Evolutionary conservation across 2,329 filamentous ascomycete species (phyloP), one percentile per base, ranked within the genome.

Genomic region (Aspergillus glaucus): DNA sequence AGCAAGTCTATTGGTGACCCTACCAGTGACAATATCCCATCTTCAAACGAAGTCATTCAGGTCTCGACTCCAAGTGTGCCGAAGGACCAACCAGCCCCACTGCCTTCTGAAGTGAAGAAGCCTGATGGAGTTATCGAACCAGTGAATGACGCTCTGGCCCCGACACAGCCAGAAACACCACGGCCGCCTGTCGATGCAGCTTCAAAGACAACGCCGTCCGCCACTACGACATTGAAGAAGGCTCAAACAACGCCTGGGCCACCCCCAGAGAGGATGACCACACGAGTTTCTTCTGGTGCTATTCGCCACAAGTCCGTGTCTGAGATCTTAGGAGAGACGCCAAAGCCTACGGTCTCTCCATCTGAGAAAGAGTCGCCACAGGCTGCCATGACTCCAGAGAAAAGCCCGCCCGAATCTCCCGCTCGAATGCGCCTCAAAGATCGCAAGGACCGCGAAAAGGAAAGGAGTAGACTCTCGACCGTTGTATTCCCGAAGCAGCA

Each of bases 401-500:
- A 60, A 46, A 55, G 57, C 15, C 56, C 59, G 9, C 62, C 63
- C 15, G 64, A 65, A 40, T 64, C 65, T 43, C 60, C 66, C 37
- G 64, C 67, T 19, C 67, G 66, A 43, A 66, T 70, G 53, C 66
- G 74, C 26, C 60, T 72, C 30, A 73, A 70, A 39, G 77, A 79
- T 50, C 71, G 71, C 36, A 82, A 79, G 55, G 75, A 79, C 28
- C 79, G 75, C 54, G 77, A 80, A 45, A 85, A 82, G 53, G 73
- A 75, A 50, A 64, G 72, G 60, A 82, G 77, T 54, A 85, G 85
- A 57, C 75, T 85, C 12, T 88, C 85, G 1, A 87, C 82, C 0
- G 88, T 93, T 3, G 78, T 92, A 0, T 93, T 94, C 63, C 85
- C 86, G 2, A 89, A 87, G 60, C 81, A 82, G 48, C 72, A 75